Percentiles rank a stretch among this genome's conserved stretches.
These are phyloP conservation scores for Cryptococcus amylolentus DNA, from an alignment of 1,284 basidiomycete species.

Conservation along the genomic window DNA sequence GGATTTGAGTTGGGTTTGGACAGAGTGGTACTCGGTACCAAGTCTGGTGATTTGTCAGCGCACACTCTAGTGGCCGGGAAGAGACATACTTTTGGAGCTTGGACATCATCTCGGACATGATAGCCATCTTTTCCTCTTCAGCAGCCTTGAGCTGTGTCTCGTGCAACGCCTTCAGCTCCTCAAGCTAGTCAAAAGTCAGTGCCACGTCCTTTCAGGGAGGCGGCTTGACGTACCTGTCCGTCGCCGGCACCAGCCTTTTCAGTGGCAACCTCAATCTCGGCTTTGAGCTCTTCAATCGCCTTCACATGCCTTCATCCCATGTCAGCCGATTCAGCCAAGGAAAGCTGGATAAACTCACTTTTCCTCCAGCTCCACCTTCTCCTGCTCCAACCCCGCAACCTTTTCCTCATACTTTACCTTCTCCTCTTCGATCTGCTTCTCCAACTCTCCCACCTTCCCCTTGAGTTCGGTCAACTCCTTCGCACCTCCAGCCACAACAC, in stretches of 20 bases:
- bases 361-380: slow-evolving; percentile 26
- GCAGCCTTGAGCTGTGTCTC: slow-evolving; percentile 12
- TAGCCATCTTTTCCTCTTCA: slow-evolving; percentile 8
- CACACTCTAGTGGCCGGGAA: not conserved
- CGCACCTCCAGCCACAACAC: slow-evolving; percentile 1
- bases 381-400: slow-evolving; percentile 17
- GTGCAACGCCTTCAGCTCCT: slow-evolving; percentile 14
- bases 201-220: not conserved
- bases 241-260: slow-evolving; percentile 7
- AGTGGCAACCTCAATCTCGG: slow-evolving; percentile 4
- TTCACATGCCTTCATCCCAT: slow-evolving; percentile 9
- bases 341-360: slow-evolving; percentile 18
- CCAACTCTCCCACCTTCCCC: slow-evolving; percentile 20
- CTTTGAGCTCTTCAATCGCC: slow-evolving; percentile 12
- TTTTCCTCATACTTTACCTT: slow-evolving; percentile 21
- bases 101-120: slow-evolving; percentile 8
- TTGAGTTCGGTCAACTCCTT: slow-evolving; percentile 16
- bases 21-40: slow-evolving; percentile 11
- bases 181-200: slow-evolving; percentile 5
- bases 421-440: slow-evolving; percentile 16
- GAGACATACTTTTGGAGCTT: slow-evolving; percentile 16
- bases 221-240: slow-evolving; percentile 4
- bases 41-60: not conserved
- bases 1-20: slow-evolving; percentile 16
- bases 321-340: not conserved